Evolutionary conservation across 805 yeast genomes (phyloP).

Genomic region (Aciculoconidium aculeatum): DNA sequence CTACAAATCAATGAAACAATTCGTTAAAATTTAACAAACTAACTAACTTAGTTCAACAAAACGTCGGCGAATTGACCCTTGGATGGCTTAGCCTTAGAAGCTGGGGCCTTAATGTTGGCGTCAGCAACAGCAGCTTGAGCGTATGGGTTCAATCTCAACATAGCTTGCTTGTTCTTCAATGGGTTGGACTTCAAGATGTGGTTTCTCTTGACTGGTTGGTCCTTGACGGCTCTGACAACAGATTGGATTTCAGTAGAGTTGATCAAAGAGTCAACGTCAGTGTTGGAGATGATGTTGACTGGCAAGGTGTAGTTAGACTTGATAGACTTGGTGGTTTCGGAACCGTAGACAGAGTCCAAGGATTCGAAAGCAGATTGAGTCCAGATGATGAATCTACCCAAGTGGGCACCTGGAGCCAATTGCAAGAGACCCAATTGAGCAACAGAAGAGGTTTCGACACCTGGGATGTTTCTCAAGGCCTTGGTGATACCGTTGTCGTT

Average conservation of each 20-base stretch:
- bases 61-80: slow-evolving; percentile 65
- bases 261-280: slow-evolving; percentile 95
- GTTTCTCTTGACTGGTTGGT: slow-evolving; percentile 94
- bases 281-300: slow-evolving; percentile 86
- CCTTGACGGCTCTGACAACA: slow-evolving; percentile 95
- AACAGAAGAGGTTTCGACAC: slow-evolving; percentile 96
- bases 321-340: slow-evolving; percentile 76
- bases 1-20: neutral
- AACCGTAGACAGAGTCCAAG: slow-evolving; percentile 96
- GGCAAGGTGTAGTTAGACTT: slow-evolving; percentile 92
- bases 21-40: neutral
- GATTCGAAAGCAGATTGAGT: slow-evolving; percentile 97
- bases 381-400: slow-evolving; percentile 99
- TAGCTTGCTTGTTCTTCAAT: slow-evolving; percentile 97
- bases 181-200: slow-evolving; percentile 85
- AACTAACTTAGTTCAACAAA: slow-evolving; percentile 43
- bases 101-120: slow-evolving; percentile 83
- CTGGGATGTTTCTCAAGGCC: slow-evolving; percentile 99
- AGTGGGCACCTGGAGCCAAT: slow-evolving; percentile 99
- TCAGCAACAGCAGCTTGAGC: slow-evolving; percentile 94
- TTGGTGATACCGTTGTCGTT: slow-evolving; percentile 96
- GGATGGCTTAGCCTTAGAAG: slow-evolving; percentile 61
- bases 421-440: slow-evolving; percentile 90
- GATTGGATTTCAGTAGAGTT: slow-evolving; percentile 99
- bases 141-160: slow-evolving; percentile 98